A percentile compares a stretch with the other conserved stretches of the same genome.
phyloP scores from a whole-genome alignment of 2,329 filamentous ascomycete species.

The Cryphonectria nitschkei region DNA sequence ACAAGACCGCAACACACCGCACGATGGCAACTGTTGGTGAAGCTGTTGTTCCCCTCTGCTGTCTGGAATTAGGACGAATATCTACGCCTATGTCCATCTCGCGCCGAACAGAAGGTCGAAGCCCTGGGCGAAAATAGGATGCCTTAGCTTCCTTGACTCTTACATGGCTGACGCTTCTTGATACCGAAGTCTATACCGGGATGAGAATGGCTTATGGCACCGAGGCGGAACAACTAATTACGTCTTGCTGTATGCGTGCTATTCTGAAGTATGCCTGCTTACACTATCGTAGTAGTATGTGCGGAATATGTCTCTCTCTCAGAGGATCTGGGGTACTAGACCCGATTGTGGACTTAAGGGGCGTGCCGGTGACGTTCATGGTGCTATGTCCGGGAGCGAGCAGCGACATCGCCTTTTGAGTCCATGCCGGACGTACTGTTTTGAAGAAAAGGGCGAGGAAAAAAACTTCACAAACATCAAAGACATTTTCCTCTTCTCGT shows the following conservation, averaged over 20 bases:
- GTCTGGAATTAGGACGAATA: background rate
- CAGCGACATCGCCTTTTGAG: background rate
- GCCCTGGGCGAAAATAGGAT: background rate
- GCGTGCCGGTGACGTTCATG: background rate
- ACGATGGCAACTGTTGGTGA: background rate
- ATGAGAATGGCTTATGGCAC: background rate
- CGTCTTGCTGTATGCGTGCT: background rate
- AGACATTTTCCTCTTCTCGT: too few species aligned
- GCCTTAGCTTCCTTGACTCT: background rate
- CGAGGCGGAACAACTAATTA: too few species aligned
- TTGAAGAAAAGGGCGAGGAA: background rate
- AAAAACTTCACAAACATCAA: too few species aligned
- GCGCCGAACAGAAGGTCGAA: background rate
- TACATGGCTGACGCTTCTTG: background rate
- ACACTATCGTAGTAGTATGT: background rate
- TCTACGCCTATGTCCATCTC: background rate
- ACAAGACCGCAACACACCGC: background rate
- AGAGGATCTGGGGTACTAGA: background rate
- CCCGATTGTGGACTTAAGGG: background rate
- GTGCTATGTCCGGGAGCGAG: background rate
- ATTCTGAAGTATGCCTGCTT: background rate
- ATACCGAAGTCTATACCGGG: background rate
- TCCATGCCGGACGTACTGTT: background rate
- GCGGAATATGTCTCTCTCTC: background rate
- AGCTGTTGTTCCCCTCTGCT: background rate